Evolutionary conservation across 768 basidiomycete species (phyloP), one percentile per base, ranked within the genome.

Genomic region (Rhizopogon vulgaris): DNA sequence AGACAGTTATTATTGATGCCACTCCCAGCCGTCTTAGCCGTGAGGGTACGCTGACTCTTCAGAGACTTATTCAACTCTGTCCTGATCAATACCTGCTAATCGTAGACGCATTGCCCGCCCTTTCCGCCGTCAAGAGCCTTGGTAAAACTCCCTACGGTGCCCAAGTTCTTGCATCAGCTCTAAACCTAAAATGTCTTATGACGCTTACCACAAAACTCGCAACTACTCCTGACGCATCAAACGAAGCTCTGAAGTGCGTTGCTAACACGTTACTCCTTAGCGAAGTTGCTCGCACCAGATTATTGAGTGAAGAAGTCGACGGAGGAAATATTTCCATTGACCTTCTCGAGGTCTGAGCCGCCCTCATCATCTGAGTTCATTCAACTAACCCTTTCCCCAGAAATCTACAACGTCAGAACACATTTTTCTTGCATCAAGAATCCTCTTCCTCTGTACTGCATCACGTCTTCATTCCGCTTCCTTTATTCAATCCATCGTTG

Each of bases 201-300:
- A 63, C 64, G 6, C 58, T 86, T 6, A 74, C 81, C 8, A 63
- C 69, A 6, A 64, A 74, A 6, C 76, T 84, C 62, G 83, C 82
- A 52, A 77, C 82, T 49, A 76, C 81, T 38, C 62, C 64, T 3
- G 83, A 84, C 11, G 84, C 83, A 2, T 72, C 78, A 3, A 79
- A 76, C 40, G 87, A 90, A 69, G 85, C 87, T 1, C 71, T 91
- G 41, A 76, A 86, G 50, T 88, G 80, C 48, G 74, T 91, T 24
- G 91, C 92, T 7, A 94, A 94, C 63, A 79, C 87, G 0, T 67
- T 93, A 3, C 76, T 92, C 17, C 77, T 91, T 52, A 71, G 85
- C 47, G 85, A 86, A 53, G 62, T 68, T 12, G 82, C 84, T 2
- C 79, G 90, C 47, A 61, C 65, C 17, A 79, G 78, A 0, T 80